Base-by-base conservation (phyloP, 495 filamentous ascomycete species). In the Entonaema liquescens region DNA sequence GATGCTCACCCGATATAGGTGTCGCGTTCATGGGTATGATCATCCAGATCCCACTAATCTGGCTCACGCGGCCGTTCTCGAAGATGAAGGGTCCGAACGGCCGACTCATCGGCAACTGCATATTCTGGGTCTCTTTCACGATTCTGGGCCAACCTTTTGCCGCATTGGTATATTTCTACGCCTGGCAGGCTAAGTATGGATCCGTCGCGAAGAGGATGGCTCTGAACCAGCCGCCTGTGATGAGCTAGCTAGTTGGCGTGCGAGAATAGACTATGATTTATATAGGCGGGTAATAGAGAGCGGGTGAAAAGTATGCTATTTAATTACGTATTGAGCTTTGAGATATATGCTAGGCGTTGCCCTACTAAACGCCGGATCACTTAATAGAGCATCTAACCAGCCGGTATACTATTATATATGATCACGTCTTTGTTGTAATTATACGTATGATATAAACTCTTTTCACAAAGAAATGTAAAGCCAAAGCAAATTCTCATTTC, bases 111-210 rank as follows among this genome's bases (percentile, higher is more conserved):
- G 95, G 95, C 8, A 99, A 99, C 76, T 88, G 86, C 42, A 94
- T 97, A 60, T 99, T 99, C 80, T 99, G 95, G 95, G 84, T 95
- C 36, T 92, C 89, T 28, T 99, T 99, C 76, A 97, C 93, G 67
- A 84, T 99, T 15, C 89, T 98, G 0, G 95, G 95, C 0, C 95
- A 99, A 84, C 95, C 95, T 11, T 82, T 98, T 38, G 95, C 92
- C 0, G 93, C 92, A 2, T 77, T 98, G 35, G 76, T 95, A 68
- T 99, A 99, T 78, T 99, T 97, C 78, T 98, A 97, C 76, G 95
- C 94, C 13, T 99, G 95, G 95, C 95, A 98, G 79, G 94, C 93
- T 19, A 99, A 99, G 81, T 97, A 97, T 77, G 95, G 95, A 19
- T 94, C 89, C 72, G 83, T 86, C 9, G 80, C 80, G 40, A 79